Base-by-base conservation (phyloP, 805 yeast species). In the Lipomyces japonicus region DNA sequence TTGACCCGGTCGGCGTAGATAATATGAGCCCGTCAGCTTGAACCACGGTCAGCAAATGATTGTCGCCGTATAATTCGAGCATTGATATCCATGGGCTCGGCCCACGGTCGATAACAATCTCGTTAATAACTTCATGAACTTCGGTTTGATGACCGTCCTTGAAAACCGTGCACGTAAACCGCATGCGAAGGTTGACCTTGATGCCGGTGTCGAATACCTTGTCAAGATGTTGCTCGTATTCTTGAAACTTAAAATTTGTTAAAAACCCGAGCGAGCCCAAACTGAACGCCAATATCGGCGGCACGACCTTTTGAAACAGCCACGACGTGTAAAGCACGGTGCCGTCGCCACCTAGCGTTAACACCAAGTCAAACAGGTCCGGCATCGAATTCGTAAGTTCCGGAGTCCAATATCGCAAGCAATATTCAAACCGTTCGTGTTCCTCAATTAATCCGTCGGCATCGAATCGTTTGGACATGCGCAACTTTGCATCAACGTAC, bases 341-440 rank as follows among this genome's bases (percentile, higher is more conserved):
- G 6, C 98, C 97, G 64, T 93, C 98, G 16, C 98, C 98, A 22
- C 98, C 98, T 6, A 93, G 72, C 0, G 97, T 87, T 39, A 91
- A 79, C 2, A 88, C 82, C 52, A 90, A 71, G 65, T 91, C 97
- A 57, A 81, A 78, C 40, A 50, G 37, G 21, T 58, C 51, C 14
- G 60, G 53, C 50, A 56, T 45, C 21, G 43, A 46, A 65, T 61
- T 38, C 10, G 86, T 76, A 47, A 82, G 71, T 18, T 74, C 74
- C 43, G 80, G 76, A 44, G 77, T 76, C 96, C 97, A 90, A 66
- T 76, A 85, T 61, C 75, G 76, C 39, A 86, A 67, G 39, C 74
- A 66, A 39, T 73, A 65, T 41, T 65, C 58, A 24, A 79, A 74
- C 45, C 37, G 45, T 2, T 70, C 61, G 2, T 75, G 62, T 35